Evolutionary conservation across 345 rosid genomes (phyloP).

Genomic region (Excoecaria cochinchinensis): DNA sequence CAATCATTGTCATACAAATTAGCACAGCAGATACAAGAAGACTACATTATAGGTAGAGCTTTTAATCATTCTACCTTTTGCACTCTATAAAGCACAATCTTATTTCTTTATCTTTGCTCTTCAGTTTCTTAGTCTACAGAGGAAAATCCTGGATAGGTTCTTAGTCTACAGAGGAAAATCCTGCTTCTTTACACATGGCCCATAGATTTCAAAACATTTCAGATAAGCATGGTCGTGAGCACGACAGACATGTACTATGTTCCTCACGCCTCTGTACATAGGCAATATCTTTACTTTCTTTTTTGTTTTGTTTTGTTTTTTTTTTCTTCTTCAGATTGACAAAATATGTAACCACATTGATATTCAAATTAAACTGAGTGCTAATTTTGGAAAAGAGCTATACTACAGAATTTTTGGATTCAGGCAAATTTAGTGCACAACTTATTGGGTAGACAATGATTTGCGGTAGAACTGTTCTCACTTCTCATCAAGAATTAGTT

Average conservation of each 20-base stretch:
- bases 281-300: background rate
- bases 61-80: background rate
- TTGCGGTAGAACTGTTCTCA: no score
- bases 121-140: constrained; percentile 9
- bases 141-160: constrained; percentile 8
- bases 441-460: background rate
- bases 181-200: constrained; percentile 5
- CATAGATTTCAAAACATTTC: constrained; percentile 4
- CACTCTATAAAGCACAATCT: background rate
- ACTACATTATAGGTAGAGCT: constrained; percentile 16
- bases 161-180: background rate
- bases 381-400: background rate
- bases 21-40: constrained; percentile 8
- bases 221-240: constrained; percentile 5
- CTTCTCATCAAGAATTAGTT: background rate
- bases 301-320: background rate
- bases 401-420: background rate
- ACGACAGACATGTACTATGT: constrained; percentile 2
- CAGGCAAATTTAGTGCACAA: background rate
- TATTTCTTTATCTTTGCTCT: constrained; percentile 3
- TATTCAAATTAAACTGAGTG: background rate
- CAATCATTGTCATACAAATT: constrained; percentile 4
- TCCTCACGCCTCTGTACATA: constrained; percentile 22
- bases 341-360: background rate
- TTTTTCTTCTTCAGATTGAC: background rate